Evolutionary conservation across 768 basidiomycete genomes (phyloP), one percentile per base, ranked within the genome.

Genomic region (Suillus luteus): DNA sequence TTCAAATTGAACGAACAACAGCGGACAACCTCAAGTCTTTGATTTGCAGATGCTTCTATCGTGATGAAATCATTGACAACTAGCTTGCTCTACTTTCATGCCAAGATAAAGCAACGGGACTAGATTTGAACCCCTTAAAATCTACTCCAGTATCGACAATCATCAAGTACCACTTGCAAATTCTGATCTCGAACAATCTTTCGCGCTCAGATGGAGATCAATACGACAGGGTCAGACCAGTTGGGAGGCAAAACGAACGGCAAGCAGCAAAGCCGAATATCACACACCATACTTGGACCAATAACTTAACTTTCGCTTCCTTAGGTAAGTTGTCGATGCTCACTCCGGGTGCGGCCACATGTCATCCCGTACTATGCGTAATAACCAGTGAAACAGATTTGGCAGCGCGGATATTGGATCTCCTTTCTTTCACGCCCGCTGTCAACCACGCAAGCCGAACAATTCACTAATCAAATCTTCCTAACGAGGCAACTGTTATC

Each of bases 371-470:
- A 22, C 31, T 31, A 31, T 55, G 54, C n/a, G 54, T 55, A 15
- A 55, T 35, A 46, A 22, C 9, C 14, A 22, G 35, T 37, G 15
- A 14, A 22, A 55, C n/a, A 35, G n/a, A n/a, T 55, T 5, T 46
- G n/a, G 11, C 44, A 31, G 31, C 31, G 31, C 31, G 31, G 31
- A 31, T 31, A 31, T 31, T 31, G 31, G 31, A 31, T 4, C 31
- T 31, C 31, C 31, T 31, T 31, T 31, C 41, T 12, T 17, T 51
- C 27, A 7, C 31, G 15, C 27, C 49, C 9, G 15, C 27, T 51
- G 49, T 51, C 24, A 51, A 51, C 12, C n/a, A 35, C 10, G 12
- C 48, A 37, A 55, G 54, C 54, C n/a, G 35, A 55, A 55, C n/a
- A 55, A 12, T 35, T 37, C 6, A 55, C n/a, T 22, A 44, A 33